Evolutionary conservation across 169 alveolate species (phyloP).

Genomic region (Plasmodium chabaudi): DNA sequence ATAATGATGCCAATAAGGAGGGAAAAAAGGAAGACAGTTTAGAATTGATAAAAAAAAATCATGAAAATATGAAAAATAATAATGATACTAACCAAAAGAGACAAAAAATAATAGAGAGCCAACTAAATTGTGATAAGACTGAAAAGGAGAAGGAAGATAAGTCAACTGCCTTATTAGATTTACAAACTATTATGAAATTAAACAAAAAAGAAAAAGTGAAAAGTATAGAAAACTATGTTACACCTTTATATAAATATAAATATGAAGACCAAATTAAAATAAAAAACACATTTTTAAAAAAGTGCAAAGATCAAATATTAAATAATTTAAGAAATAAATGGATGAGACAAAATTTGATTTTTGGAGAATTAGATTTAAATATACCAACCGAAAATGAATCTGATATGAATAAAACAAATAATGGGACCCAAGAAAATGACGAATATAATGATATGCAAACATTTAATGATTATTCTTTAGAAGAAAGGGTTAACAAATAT

Average conservation of each 20-base stretch:
- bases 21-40: background rate
- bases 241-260: constrained; percentile 70
- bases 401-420: background rate
- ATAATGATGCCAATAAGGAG: background rate
- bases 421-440: constrained; percentile 25
- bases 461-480: constrained; percentile 28
- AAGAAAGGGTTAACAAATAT: constrained; percentile 45
- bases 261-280: constrained; percentile 68
- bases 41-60: background rate
- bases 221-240: constrained; percentile 72
- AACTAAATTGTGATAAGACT: background rate
- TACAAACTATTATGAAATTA: constrained; percentile 59
- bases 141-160: background rate
- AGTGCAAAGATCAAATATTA: constrained; percentile 67
- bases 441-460: constrained; percentile 20
- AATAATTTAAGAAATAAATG: constrained; percentile 53
- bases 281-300: constrained; percentile 60
- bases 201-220: constrained; percentile 39
- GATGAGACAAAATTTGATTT: constrained; percentile 38
- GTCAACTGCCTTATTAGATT: constrained; percentile 15
- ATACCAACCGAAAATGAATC: constrained; percentile 8
- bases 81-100: background rate
- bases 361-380: constrained; percentile 35
- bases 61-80: background rate
- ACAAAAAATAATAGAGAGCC: background rate